Evolutionary conservation across 2,329 filamentous ascomycete genomes (phyloP).

Genomic region (Phialophora chinensis): DNA sequence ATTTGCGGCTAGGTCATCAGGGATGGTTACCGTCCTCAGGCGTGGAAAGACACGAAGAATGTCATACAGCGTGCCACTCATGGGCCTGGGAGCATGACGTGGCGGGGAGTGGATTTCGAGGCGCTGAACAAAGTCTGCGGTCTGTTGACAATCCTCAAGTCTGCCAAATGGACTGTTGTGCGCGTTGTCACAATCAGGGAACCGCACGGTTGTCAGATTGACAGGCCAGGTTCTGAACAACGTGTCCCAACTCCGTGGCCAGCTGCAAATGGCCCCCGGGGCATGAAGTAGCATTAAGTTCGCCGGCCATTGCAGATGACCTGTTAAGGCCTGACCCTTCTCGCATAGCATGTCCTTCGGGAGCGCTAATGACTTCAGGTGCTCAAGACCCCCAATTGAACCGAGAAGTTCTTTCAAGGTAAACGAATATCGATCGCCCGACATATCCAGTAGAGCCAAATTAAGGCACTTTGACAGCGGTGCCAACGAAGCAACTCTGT

Average conservation of each 20-base stretch:
- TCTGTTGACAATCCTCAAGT: slow-evolving; percentile 8
- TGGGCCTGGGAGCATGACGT: neutral
- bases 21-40: slow-evolving; percentile 5
- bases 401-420: slow-evolving; percentile 57
- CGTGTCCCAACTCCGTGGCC: slow-evolving; percentile 18
- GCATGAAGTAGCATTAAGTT: slow-evolving; percentile 27
- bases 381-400: slow-evolving; percentile 54
- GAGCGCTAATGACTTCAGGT: slow-evolving; percentile 54
- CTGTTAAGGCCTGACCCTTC: neutral
- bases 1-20: slow-evolving; percentile 2
- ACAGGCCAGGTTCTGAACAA: slow-evolving; percentile 26
- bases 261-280: slow-evolving; percentile 17
- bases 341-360: slow-evolving; percentile 41
- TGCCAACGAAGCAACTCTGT: slow-evolving; percentile 59
- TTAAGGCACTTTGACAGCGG: slow-evolving; percentile 61
- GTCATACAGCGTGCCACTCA: slow-evolving; percentile 13
- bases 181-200: slow-evolving; percentile 7
- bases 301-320: slow-evolving; percentile 26
- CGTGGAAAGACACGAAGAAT: slow-evolving; percentile 14
- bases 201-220: slow-evolving; percentile 28
- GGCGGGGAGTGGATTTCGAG: slow-evolving; percentile 2
- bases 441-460: slow-evolving; percentile 59
- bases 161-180: neutral
- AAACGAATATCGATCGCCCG: slow-evolving; percentile 59
- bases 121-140: slow-evolving; percentile 11